Percentiles rank a stretch among this genome's conserved stretches.
Conservation (phyloP, 306 rosid species). For the Corylus avellana region DNA sequence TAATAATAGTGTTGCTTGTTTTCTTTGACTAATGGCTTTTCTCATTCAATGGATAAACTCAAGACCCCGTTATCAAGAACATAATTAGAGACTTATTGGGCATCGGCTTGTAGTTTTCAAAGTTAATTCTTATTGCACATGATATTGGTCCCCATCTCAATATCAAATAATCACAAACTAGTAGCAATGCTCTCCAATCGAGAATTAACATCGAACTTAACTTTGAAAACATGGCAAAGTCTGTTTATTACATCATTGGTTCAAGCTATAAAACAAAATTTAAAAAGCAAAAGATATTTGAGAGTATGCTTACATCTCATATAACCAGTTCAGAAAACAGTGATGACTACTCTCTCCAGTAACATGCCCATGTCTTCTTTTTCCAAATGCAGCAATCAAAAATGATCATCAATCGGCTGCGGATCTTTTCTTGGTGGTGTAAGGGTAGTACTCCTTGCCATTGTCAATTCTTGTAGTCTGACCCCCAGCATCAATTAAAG, state of each 20-base stretch:
- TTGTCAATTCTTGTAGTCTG: constrained; percentile 71
- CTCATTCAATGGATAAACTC: too few relatives aligned
- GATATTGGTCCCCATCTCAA: background rate
- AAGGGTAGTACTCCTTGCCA: constrained; percentile 89
- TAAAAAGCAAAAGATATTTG: constrained; percentile 25
- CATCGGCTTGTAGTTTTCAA: too few relatives aligned
- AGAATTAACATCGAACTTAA: constrained; percentile 5
- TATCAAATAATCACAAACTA: background rate
- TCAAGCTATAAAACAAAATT: constrained; percentile 35
- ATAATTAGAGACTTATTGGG: too few relatives aligned
- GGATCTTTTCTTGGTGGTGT: constrained; percentile 86
- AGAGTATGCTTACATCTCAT: constrained; percentile 44
- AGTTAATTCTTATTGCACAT: too few relatives aligned
- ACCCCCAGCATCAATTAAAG: constrained; percentile 71
- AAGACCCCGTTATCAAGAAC: too few relatives aligned
- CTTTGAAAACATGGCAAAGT: constrained; percentile 8
- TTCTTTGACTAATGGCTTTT: too few relatives aligned
- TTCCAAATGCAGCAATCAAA: constrained; percentile 20
- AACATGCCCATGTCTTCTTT: constrained; percentile 30
- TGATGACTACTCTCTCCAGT: constrained; percentile 41
- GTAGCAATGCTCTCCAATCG: background rate
- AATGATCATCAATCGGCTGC: constrained; percentile 39
- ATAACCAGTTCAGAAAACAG: constrained; percentile 41
- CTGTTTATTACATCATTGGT: constrained; percentile 44
- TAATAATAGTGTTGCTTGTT: too few relatives aligned